Base-by-base conservation (phyloP, 345 rosid species). In the Citrus sp. region DNA sequence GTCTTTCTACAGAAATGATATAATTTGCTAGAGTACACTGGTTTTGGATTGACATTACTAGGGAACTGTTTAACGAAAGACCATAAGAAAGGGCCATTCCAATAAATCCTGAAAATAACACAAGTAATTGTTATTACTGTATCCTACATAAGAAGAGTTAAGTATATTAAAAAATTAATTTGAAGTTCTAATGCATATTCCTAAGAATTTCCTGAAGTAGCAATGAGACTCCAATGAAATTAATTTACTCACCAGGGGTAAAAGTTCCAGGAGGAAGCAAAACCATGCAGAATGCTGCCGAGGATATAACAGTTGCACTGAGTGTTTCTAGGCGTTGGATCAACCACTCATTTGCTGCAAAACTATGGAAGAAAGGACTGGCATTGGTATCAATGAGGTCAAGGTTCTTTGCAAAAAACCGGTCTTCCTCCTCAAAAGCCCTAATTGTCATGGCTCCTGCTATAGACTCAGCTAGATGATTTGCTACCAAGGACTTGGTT, bases 51-150 rank as follows among this genome's bases (percentile, higher is more conserved):
- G 99, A 89, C 66, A 78, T 60, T 21, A 94, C 97, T 62, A 96
- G 87, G 37, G 97, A 88, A 84, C 80, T 28, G 75, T 96, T 96
- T 82, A 96, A 77, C 12, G 99, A 90, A 82, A 96, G 92, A 79
- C 98, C 99, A 59, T 96, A 94, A 6, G 99, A 94, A 77, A 96
- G 86, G n/a, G 99, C 97, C 98, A 96, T 90, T 81, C 99, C 99
- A 3, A 96, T 87, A 77, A 96, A 96, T 56, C 99, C 99, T 96
- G 92, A 82, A 78, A 30, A 65, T 35, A 75, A 77, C 34, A 75
- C 2, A 66, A 70, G n/a, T 7, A 27, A 32, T 1, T 12, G 19
- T 58, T 51, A 55, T 7, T 18, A 35, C 2, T 22, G n/a, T 75
- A 78, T 35, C 24, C 35, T 5, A 46, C 51, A 46, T 46, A 46